These are phyloP conservation scores for Beauveria caledonica DNA, from an alignment of 2,329 filamentous ascomycete species.

Conservation along the genomic window DNA sequence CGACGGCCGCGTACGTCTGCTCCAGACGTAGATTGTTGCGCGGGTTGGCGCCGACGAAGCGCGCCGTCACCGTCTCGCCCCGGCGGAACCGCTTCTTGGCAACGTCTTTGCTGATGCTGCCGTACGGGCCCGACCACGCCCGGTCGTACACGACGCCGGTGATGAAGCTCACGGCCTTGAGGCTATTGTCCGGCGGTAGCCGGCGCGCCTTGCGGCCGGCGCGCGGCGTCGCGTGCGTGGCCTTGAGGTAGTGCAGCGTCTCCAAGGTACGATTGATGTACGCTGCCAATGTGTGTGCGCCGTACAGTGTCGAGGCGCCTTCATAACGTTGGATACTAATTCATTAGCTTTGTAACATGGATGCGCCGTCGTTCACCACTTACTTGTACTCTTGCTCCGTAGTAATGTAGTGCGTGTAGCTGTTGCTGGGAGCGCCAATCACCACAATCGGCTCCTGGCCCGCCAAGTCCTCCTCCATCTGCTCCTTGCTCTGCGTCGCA, in stretches of 20 bases:
- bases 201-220: slow-evolving; percentile 36
- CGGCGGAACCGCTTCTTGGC: slow-evolving; percentile 37
- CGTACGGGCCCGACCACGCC: slow-evolving; percentile 57
- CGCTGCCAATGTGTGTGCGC: slow-evolving; percentile 73
- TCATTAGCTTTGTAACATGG: slow-evolving; percentile 12
- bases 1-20: slow-evolving; percentile 68
- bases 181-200: slow-evolving; percentile 68
- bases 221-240: slow-evolving; percentile 28
- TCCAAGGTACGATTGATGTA: slow-evolving; percentile 74
- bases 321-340: slow-evolving; percentile 73
- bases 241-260: slow-evolving; percentile 58
- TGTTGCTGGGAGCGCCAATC: slow-evolving; percentile 80
- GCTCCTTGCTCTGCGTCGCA: slow-evolving; percentile 36
- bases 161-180: slow-evolving; percentile 70
- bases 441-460: slow-evolving; percentile 58
- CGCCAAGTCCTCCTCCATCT: slow-evolving; percentile 33
- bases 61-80: slow-evolving; percentile 54
- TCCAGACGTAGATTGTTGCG: slow-evolving; percentile 76
- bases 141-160: slow-evolving; percentile 67
- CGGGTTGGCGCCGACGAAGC: slow-evolving; percentile 80
- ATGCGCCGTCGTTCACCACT: slow-evolving; percentile 12
- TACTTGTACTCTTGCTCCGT: slow-evolving; percentile 56
- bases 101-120: slow-evolving; percentile 52
- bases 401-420: slow-evolving; percentile 71
- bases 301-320: slow-evolving; percentile 81